Conservation (phyloP, 257 asterid genomes). For the Solanum chmielewskii region DNA sequence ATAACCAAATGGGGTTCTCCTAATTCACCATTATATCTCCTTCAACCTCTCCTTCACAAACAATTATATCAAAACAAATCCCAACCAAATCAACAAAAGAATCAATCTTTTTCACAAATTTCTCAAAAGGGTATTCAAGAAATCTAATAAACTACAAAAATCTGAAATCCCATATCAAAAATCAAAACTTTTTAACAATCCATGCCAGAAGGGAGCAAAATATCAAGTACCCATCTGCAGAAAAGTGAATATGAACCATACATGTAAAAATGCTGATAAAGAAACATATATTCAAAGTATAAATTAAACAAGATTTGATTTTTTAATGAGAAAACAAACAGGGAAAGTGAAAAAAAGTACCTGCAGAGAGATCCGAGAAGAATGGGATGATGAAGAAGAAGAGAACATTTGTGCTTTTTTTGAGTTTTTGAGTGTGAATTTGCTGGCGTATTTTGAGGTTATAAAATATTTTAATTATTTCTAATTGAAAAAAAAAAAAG, state of each 20-base stretch:
- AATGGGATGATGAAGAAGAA: not conserved
- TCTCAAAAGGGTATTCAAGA: not conserved
- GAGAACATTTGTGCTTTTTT: not conserved
- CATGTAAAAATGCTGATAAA: not conserved
- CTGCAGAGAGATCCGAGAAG: slow-evolving; percentile 8
- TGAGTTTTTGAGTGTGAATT: not conserved
- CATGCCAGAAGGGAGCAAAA: not conserved
- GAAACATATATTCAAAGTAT: not conserved
- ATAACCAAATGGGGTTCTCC: not conserved
- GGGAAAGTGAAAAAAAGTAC: not conserved
- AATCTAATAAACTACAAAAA: not conserved
- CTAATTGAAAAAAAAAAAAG: not conserved
- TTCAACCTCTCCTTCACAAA: not conserved
- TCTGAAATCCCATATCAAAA: not conserved
- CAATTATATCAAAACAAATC: not conserved
- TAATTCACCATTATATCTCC: not conserved
- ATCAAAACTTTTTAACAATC: not conserved
- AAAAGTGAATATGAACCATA: not conserved
- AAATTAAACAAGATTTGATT: not conserved
- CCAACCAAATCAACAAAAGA: not conserved
- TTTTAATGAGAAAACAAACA: not conserved
- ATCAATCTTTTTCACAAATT: not conserved
- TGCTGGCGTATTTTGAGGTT: not conserved
- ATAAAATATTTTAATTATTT: not conserved
- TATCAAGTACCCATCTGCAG: not conserved